A percentile compares a stretch with the other conserved stretches of the same genome.
phyloP scores from a whole-genome alignment of 1,139 yeast species.

The Hyphopichia fennica region DNA sequence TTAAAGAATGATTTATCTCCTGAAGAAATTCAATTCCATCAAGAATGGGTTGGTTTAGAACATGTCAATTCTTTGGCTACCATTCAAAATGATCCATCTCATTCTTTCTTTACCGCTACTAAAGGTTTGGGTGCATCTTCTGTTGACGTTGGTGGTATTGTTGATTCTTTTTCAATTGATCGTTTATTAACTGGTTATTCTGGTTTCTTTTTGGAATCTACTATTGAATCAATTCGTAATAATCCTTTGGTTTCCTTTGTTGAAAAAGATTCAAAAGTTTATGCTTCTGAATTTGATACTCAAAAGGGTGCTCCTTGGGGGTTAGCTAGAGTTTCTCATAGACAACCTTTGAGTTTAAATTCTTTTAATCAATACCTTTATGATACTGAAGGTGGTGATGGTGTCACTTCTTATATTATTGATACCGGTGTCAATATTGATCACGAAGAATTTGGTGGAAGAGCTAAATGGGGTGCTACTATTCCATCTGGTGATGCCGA shows the following conservation, averaged over 20 bases:
- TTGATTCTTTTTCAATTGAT: slow-evolving; percentile 64
- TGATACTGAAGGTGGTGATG: slow-evolving; percentile 84
- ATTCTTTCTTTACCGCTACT: slow-evolving; percentile 36
- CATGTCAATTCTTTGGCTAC: slow-evolving; percentile 40
- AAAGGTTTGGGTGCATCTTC: slow-evolving; percentile 16
- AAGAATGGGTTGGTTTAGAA: slow-evolving; percentile 55
- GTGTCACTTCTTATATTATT: slow-evolving; percentile 88
- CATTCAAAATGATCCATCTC: slow-evolving; percentile 29
- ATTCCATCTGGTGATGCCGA: slow-evolving; percentile 83
- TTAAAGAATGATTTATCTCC: slow-evolving; percentile 61
- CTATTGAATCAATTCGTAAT: slow-evolving; percentile 67
- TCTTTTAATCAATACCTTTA: slow-evolving; percentile 84
- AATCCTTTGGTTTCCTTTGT: slow-evolving; percentile 75
- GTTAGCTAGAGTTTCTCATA: slow-evolving; percentile 89
- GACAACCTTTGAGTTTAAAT: slow-evolving; percentile 70
- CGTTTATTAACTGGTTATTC: slow-evolving; percentile 60
- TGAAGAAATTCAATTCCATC: slow-evolving; percentile 60
- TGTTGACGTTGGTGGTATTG: slow-evolving; percentile 52
- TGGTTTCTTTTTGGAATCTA: slow-evolving; percentile 72
- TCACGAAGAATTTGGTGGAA: slow-evolving; percentile 84
- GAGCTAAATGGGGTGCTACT: slow-evolving; percentile 94
- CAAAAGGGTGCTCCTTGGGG: slow-evolving; percentile 97
- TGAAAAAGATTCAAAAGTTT: slow-evolving; percentile 78
- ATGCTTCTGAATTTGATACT: slow-evolving; percentile 57
- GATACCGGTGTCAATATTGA: slow-evolving; percentile 88